Conservation (phyloP, 2,329 filamentous ascomycete genomes). For the Fusarium chuoi region DNA sequence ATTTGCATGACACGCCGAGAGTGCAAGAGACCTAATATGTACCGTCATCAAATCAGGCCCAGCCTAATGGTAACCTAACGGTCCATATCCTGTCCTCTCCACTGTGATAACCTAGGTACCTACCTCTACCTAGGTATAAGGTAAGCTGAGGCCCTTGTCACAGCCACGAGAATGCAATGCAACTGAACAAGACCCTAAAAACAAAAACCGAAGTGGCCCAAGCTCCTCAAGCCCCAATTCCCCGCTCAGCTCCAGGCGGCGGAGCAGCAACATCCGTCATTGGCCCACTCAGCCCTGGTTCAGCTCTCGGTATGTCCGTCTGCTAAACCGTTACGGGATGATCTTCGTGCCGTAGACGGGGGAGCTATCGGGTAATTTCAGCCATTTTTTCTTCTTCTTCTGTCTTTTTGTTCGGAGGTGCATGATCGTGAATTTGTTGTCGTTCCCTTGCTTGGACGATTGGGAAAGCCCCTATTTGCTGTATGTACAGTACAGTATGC, state of each 20-base stretch:
- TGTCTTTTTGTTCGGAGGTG: neutral
- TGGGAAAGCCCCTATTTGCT: neutral
- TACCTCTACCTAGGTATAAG: no score
- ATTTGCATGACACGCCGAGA: conserved; percentile 2
- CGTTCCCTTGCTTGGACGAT: neutral
- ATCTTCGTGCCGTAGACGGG: conserved; percentile 27
- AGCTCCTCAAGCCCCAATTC: conserved; percentile 30
- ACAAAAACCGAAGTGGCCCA: conserved; percentile 22
- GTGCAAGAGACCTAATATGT: neutral
- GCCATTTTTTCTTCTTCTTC: conserved; percentile 9
- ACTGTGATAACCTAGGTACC: neutral
- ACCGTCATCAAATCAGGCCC: neutral
- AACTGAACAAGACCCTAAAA: conserved; percentile 8
- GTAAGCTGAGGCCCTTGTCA: conserved; percentile 14
- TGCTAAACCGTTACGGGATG: conserved; percentile 38
- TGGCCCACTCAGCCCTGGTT: conserved; percentile 24
- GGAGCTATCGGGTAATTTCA: conserved; percentile 39
- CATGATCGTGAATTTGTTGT: neutral
- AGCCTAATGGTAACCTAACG: conserved; percentile 1
- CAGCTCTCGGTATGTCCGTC: conserved; percentile 46
- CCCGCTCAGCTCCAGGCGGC: conserved; percentile 27
- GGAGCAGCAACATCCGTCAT: conserved; percentile 15
- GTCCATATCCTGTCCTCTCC: neutral
- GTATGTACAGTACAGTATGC: neutral
- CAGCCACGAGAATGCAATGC: conserved; percentile 14